Evolutionary conservation across 2,329 filamentous ascomycete species (phyloP), one percentile per base, ranked within the genome.

Genomic region (Cercospora janseana): DNA sequence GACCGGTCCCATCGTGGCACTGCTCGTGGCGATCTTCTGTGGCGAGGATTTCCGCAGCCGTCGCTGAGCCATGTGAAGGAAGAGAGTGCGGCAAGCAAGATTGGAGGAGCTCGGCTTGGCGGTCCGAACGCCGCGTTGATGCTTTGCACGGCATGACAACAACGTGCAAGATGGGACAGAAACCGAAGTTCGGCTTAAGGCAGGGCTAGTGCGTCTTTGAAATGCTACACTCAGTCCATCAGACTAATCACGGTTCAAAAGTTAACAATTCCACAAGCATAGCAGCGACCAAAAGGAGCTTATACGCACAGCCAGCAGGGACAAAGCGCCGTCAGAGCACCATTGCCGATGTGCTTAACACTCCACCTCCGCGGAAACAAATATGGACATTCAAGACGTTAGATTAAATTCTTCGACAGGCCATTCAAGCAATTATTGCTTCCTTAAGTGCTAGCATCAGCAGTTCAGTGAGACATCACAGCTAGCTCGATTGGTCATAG

Each of bases 391-490:
- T 13, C n/a, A 10, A 9, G n/a, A 4, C 32, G 41, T n/a, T 32
- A 26, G 27, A 37, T 79, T 27, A 82, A 80, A 60, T 65, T 85
- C 2, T 46, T 77, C 28, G 78, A 78, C 34, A n/a, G n/a, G n/a
- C n/a, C n/a, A n/a, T n/a, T n/a, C n/a, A n/a, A n/a, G 75, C 78
- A 2, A 77, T 76, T 0, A 78, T 83, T 55, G 81, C 80, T 0
- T 86, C 85, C 69, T 83, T 86, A 60, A 79, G 82, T 23, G 80
- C 82, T 0, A 82, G 83, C 0, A 72, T 80, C 40, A 86, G 84
- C 49, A 83, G 86, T 62, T 4, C 74, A 76, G 3, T 83, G 84
- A 59, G 55, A 69, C 4, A 75, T 83, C 37, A 74, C 67, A 9
- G 82, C 79, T 0, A 75, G 78, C 59, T 28, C 51, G 51, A 61